These are phyloP conservation scores for Stachybotrys elegans DNA, from an alignment of 2,329 filamentous ascomycete genomes.

Conservation along the genomic window DNA sequence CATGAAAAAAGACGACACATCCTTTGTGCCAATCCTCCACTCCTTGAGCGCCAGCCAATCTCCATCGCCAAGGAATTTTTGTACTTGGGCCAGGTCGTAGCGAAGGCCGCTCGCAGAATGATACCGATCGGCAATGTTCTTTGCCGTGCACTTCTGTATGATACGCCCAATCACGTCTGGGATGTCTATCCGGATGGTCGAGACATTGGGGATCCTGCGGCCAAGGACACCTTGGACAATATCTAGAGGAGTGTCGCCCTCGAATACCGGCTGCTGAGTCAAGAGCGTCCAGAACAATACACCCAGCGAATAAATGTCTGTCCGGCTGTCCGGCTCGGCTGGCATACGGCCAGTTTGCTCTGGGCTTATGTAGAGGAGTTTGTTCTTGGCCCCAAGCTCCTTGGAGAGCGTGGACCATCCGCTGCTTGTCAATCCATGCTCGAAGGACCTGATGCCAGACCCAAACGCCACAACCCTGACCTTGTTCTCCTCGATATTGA, in stretches of 20 bases:
- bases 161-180: slow-evolving; percentile 78
- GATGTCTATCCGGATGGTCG: slow-evolving; percentile 72
- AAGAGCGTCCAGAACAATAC: slow-evolving; percentile 85
- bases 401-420: slow-evolving; percentile 82
- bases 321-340: slow-evolving; percentile 84
- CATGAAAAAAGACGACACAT: slow-evolving; percentile 89
- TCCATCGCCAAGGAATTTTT: slow-evolving; percentile 69
- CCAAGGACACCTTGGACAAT: slow-evolving; percentile 87
- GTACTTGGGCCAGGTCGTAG: slow-evolving; percentile 70
- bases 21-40: slow-evolving; percentile 74
- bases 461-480: slow-evolving; percentile 84
- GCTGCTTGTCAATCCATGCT: slow-evolving; percentile 79
- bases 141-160: slow-evolving; percentile 88
- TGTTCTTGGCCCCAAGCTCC: slow-evolving; percentile 81
- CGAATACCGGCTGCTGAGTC: slow-evolving; percentile 74
- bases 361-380: slow-evolving; percentile 86
- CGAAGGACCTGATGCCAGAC: slow-evolving; percentile 80
- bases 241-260: slow-evolving; percentile 75
- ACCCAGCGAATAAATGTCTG: slow-evolving; percentile 89
- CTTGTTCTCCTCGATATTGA: slow-evolving; percentile 61
- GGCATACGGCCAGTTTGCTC: slow-evolving; percentile 93
- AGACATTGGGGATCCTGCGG: slow-evolving; percentile 71
- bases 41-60: slow-evolving; percentile 65
- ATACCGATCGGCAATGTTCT: slow-evolving; percentile 82
- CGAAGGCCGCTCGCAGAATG: slow-evolving; percentile 84